phyloP scores from a whole-genome alignment of 2,329 filamentous ascomycete species.

The Coniochaeta sp. region DNA sequence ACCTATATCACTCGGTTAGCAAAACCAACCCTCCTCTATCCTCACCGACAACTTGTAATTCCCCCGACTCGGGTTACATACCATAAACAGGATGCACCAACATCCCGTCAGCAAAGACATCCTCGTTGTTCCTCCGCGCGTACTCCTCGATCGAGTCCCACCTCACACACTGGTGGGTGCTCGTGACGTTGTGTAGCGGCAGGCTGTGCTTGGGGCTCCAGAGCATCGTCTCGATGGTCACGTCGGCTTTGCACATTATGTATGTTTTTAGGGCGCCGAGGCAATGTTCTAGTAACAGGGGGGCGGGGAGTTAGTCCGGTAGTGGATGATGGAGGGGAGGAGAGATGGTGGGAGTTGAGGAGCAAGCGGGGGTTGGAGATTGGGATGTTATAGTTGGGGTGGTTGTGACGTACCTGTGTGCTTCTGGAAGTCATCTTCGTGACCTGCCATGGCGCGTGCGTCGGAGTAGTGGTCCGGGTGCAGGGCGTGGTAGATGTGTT shows the following conservation, averaged over 20 bases:
- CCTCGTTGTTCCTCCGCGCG: constrained; percentile 4
- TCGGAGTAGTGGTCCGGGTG: background rate
- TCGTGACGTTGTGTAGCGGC: constrained; percentile 6
- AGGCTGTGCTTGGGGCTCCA: constrained; percentile 1
- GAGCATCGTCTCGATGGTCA: constrained; percentile 4
- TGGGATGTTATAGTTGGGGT: too few relatives aligned
- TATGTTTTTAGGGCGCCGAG: constrained; percentile 4
- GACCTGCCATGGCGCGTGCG: background rate
- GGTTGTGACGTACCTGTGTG: background rate
- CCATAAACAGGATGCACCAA: constrained; percentile 3
- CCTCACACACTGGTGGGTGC: constrained; percentile 4
- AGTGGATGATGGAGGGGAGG: too few relatives aligned
- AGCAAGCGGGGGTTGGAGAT: too few relatives aligned
- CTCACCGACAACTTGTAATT: too few relatives aligned
- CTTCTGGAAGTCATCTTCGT: background rate
- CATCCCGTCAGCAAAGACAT: constrained; percentile 3
- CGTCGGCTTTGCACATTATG: constrained; percentile 6
- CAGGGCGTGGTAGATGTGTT: constrained; percentile 3
- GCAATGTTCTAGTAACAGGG: constrained; percentile 7
- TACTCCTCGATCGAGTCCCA: constrained; percentile 5
- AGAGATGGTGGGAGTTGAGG: too few relatives aligned
- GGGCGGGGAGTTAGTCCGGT: too few relatives aligned
- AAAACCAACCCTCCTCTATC: too few relatives aligned
- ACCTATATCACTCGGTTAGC: background rate
- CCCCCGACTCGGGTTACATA: too few relatives aligned